Evolutionary conservation across 768 basidiomycete genomes (phyloP).

Genomic region (Kwoniella mangroviensis): DNA sequence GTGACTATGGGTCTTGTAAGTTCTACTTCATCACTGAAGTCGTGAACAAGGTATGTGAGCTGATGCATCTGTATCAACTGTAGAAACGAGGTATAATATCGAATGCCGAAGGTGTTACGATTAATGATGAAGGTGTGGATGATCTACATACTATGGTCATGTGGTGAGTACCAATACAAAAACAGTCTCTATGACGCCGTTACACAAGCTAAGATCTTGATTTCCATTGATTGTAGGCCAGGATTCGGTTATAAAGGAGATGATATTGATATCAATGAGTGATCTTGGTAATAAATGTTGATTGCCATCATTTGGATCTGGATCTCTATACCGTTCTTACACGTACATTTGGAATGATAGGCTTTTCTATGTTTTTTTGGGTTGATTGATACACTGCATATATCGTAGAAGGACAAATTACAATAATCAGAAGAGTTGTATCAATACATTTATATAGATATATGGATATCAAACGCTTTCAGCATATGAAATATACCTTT

Average conservation of each 20-base stretch:
- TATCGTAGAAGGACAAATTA: no score
- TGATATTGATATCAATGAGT: constrained; percentile 17
- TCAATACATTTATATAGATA: no score
- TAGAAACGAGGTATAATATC: constrained; percentile 37
- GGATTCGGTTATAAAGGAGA: constrained; percentile 7
- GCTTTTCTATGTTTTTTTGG: no score
- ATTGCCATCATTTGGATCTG: no score
- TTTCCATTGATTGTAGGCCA: constrained; percentile 3
- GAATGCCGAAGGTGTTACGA: constrained; percentile 37
- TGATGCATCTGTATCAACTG: constrained; percentile 1
- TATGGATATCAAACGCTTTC: no score
- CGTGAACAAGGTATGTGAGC: neutral
- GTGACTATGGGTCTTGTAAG: constrained; percentile 52
- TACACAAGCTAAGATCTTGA: neutral
- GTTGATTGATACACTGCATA: no score
- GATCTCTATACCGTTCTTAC: no score
- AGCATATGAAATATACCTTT: no score
- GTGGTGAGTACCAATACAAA: constrained; percentile 33
- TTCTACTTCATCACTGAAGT: neutral
- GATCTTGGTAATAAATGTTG: neutral
- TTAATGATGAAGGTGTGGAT: constrained; percentile 43
- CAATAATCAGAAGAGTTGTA: no score
- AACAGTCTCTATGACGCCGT: neutral
- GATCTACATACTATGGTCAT: constrained; percentile 47
- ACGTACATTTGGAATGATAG: no score